Conservation (phyloP, 129 eudicot species). For the Centella asiatica region DNA sequence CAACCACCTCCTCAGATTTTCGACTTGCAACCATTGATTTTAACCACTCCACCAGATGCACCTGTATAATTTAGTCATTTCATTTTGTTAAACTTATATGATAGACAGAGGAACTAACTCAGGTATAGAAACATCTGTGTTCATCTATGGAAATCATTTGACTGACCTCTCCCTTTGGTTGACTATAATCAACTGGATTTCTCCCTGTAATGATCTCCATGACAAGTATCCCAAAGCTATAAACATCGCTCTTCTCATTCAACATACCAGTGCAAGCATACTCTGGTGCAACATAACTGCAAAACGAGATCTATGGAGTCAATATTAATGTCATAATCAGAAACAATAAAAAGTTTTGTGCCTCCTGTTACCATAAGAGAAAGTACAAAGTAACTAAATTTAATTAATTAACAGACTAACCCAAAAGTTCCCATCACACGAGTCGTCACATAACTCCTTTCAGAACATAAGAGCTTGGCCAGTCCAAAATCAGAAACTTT, state of each 20-base stretch:
- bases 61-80: slow-evolving; percentile 33
- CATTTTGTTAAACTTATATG: not conserved
- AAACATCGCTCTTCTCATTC: slow-evolving; percentile 91
- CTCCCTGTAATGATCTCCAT: slow-evolving; percentile 96
- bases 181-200: slow-evolving; percentile 84
- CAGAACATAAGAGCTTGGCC: slow-evolving; percentile 89
- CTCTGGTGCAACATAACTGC: slow-evolving; percentile 95
- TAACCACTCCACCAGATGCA: slow-evolving; percentile 91
- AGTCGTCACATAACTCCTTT: slow-evolving; percentile 78
- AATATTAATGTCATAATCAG: not conserved
- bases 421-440: slow-evolving; percentile 99
- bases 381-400: not conserved
- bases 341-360: not conserved
- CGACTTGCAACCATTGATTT: slow-evolving; percentile 87
- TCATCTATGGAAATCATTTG: not conserved
- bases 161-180: slow-evolving; percentile 89
- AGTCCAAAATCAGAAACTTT: slow-evolving; percentile 98
- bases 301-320: not conserved
- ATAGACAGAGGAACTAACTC: not conserved
- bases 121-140: not conserved
- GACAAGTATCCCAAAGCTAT: slow-evolving; percentile 88
- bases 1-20: slow-evolving; percentile 86
- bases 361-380: not conserved
- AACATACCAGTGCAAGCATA: slow-evolving; percentile 98
- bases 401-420: slow-evolving; percentile 32